Evolutionary conservation across 179 eudicot species (phyloP), one percentile per base, ranked within the genome.

Genomic region (Spinacia oleracea): DNA sequence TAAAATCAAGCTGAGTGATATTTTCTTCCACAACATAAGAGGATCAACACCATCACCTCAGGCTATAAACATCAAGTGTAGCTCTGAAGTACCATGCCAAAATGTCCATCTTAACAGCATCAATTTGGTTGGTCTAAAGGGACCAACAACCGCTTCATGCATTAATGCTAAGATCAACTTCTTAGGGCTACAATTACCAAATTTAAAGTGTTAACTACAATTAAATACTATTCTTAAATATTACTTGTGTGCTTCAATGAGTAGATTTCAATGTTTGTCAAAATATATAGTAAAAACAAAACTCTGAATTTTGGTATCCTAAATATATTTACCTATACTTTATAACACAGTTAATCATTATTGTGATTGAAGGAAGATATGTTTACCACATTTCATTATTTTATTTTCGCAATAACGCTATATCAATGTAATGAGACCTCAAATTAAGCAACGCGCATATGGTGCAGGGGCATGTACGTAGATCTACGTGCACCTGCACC

Each of bases 51-150:
- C 53, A 18, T 70, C 93, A 0, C 82, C 81, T 0, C 78, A 82
- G 53, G 91, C 91, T 0, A 81, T 91, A 5, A 77, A 50, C 14
- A 77, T 91, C 4, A 53, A 5, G 53, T 91, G 97, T 82, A 91
- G 97, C 78, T 60, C 85, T 1, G 59, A 46, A 1, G 87, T 73
- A 21, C 97, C 92, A n/a, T 91, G 97, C 76, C 69, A 85, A 38
- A 89, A 91, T 74, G 77, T 91, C 5, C 75, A 65, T 20, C 75
- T 91, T 2, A 43, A 40, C 15, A 83, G 89, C 81, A 82, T 91
- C 10, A 80, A 85, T 53, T 76, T 91, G 79, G 80, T 2, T 4
- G 81, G 81, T 29, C 35, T 63, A 42, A 70, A 21, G 0, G 84
- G 78, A 9, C 77, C 68, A 21, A 5, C 82, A n/a, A 76, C 80